These are phyloP conservation scores for Candida chilensis DNA, from an alignment of 805 yeast genomes.

Conservation along the genomic window DNA sequence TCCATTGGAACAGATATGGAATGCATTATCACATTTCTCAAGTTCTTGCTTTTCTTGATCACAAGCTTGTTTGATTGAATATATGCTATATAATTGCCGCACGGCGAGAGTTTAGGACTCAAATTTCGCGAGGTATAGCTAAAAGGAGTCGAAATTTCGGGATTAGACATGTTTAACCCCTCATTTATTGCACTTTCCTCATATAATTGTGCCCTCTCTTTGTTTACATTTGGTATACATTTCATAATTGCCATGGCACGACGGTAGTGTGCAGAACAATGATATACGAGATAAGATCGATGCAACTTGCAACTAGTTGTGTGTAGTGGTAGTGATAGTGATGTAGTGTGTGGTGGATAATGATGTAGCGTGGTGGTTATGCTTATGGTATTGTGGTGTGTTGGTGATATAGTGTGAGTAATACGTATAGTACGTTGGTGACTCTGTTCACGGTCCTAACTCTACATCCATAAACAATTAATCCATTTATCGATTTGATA, in stretches of 20 bases:
- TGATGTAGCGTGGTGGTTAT: background rate
- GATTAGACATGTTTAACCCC: background rate
- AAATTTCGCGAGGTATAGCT: background rate
- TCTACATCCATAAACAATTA: background rate
- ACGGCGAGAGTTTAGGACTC: background rate
- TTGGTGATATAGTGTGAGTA: no score
- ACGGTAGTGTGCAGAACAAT: no score
- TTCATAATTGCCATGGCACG: no score
- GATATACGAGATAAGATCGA: no score
- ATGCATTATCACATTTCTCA: no score
- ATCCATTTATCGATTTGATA: no score
- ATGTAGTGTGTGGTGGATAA: background rate
- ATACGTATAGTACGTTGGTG: no score
- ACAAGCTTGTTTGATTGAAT: background rate
- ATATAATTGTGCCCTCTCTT: background rate
- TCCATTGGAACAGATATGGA: no score
- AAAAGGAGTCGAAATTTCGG: constrained; percentile 1
- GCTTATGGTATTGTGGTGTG: no score
- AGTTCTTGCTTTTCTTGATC: background rate
- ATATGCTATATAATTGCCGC: constrained; percentile 1
- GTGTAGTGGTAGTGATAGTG: no score
- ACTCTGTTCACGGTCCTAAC: no score
- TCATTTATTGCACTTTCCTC: background rate
- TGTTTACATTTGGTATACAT: background rate
- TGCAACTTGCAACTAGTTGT: no score